A percentile compares a stretch with the other conserved stretches of the same genome.
Evolutionary conservation across 331 rosid species (phyloP).

Genomic region (Prunus yedoensis): DNA sequence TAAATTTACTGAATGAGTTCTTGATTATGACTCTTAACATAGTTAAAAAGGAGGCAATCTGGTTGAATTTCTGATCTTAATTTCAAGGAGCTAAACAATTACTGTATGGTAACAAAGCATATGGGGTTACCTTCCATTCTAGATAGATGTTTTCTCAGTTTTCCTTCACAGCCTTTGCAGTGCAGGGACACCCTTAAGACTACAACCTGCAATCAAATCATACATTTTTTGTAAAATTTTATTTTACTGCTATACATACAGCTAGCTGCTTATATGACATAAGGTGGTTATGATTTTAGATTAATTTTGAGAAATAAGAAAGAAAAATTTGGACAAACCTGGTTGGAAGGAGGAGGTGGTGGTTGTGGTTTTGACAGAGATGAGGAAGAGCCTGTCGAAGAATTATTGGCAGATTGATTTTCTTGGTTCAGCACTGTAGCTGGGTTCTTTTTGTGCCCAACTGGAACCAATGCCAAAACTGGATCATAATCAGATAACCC

Average conservation of each 20-base stretch:
- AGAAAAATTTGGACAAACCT: conserved; percentile 41
- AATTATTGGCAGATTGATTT: conserved; percentile 16
- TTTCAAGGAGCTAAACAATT: conserved; percentile 6
- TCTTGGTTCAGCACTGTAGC: conserved; percentile 26
- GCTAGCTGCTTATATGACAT: too few relatives aligned
- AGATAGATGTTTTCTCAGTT: conserved; percentile 84
- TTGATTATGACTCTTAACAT: background rate
- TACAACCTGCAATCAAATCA: conserved; percentile 52
- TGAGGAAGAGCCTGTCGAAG: conserved; percentile 49
- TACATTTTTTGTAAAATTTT: background rate
- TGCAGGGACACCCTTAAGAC: conserved; percentile 90
- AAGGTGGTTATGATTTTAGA: too few relatives aligned
- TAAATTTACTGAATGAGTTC: background rate
- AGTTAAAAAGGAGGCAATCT: background rate
- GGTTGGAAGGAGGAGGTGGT: conserved; percentile 39
- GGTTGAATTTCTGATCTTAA: background rate
- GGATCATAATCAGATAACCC: conserved; percentile 45
- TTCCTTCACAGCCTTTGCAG: conserved; percentile 95
- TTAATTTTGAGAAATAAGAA: background rate
- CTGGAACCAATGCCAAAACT: conserved; percentile 28
- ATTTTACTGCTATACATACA: background rate
- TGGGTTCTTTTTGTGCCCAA: conserved; percentile 29
- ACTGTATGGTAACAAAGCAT: background rate
- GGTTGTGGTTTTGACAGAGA: conserved; percentile 4
- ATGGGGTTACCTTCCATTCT: conserved; percentile 73